These are phyloP conservation scores for Solanum chmielewskii DNA, from an alignment of 257 asterid genomes.

Conservation along the genomic window DNA sequence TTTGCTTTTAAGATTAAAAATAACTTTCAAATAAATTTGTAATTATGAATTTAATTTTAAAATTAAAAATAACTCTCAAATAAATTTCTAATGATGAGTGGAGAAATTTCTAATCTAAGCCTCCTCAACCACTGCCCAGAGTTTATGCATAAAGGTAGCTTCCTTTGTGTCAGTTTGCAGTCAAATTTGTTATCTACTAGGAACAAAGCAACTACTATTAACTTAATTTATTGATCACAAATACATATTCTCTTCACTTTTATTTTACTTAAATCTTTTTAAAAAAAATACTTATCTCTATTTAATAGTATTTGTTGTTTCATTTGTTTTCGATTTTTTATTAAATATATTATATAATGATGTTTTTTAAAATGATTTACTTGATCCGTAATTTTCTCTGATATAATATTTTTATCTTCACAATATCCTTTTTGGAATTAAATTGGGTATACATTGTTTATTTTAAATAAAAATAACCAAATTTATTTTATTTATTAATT, in stretches of 20 bases:
- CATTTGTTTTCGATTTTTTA: background rate
- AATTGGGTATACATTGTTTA: no score
- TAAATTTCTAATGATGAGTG: no score
- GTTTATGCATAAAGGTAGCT: background rate
- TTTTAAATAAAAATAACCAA: no score
- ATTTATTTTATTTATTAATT: no score
- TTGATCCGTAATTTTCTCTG: rapidly evolving
- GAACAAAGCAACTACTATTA: background rate
- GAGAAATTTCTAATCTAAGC: background rate
- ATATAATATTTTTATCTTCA: background rate
- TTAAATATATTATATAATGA: no score
- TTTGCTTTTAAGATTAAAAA: background rate
- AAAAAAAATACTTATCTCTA: background rate
- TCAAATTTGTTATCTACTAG: background rate
- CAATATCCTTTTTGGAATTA: background rate
- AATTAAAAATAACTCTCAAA: no score
- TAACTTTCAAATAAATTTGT: background rate
- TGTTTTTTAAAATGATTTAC: rapidly evolving
- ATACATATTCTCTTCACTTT: background rate
- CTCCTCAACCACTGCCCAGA: background rate
- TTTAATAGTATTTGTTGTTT: background rate
- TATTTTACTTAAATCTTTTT: background rate
- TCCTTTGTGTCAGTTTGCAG: background rate
- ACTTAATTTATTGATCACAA: background rate
- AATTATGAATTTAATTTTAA: background rate